A percentile compares a stretch with the other conserved stretches of the same genome.
Conservation (phyloP, 2,329 filamentous ascomycete genomes). For the Colletotrichum sp. region DNA sequence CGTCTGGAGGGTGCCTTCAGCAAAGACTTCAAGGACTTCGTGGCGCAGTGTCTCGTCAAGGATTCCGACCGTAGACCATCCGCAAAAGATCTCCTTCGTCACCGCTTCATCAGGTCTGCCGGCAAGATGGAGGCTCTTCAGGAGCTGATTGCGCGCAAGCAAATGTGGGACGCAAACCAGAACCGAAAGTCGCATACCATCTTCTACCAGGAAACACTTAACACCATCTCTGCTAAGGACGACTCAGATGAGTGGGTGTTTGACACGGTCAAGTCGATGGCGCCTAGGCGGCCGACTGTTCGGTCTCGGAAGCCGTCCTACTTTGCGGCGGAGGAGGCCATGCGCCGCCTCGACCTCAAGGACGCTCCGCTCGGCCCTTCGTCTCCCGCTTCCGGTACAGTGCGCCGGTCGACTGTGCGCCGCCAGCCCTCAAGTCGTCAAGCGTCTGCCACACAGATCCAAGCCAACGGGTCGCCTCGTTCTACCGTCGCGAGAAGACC, state of each 20-base stretch:
- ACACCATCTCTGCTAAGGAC: conserved; percentile 68
- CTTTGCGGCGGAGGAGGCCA: conserved; percentile 62
- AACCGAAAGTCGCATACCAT: conserved; percentile 73
- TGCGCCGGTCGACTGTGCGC: conserved; percentile 64
- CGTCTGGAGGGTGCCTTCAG: conserved; percentile 85
- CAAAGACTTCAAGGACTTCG: conserved; percentile 92
- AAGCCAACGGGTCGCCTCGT: conserved; percentile 46
- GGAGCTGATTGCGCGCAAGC: conserved; percentile 83
- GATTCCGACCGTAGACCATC: conserved; percentile 84
- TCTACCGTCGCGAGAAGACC: conserved; percentile 69
- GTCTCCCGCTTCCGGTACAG: conserved; percentile 59
- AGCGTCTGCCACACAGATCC: conserved; percentile 44
- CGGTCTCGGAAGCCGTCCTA: conserved; percentile 62
- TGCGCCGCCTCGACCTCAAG: conserved; percentile 65
- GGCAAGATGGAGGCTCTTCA: conserved; percentile 89
- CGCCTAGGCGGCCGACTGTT: conserved; percentile 58
- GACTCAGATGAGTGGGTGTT: conserved; percentile 93
- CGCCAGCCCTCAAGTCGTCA: conserved; percentile 52
- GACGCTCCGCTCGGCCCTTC: conserved; percentile 63
- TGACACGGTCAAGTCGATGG: conserved; percentile 84
- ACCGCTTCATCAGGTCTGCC: conserved; percentile 85
- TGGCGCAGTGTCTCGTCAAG: conserved; percentile 89
- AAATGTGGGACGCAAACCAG: conserved; percentile 79
- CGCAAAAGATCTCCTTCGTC: conserved; percentile 85
- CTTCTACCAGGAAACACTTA: conserved; percentile 93